These are phyloP conservation scores for Solanum sejunctum DNA, from an alignment of 257 asterid species.

Conservation along the genomic window DNA sequence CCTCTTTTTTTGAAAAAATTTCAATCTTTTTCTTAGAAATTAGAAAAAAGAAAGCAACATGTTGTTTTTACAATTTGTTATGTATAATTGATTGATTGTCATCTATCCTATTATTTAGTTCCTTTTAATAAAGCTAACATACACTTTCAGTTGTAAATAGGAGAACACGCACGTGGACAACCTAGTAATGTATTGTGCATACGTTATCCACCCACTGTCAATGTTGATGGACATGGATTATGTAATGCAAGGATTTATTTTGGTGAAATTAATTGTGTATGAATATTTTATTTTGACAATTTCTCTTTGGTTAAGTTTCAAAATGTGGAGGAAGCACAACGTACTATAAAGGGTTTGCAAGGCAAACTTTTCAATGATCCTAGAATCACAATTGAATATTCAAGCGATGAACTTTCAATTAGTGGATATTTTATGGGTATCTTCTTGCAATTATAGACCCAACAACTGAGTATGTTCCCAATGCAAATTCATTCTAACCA, in stretches of 20 bases:
- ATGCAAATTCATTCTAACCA: conserved; percentile 16
- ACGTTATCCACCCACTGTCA: conserved; percentile 67
- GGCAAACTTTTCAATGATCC: conserved; percentile 90
- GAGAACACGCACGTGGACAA: conserved; percentile 20
- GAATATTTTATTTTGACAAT: conserved; percentile 53
- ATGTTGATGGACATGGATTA: conserved; percentile 73
- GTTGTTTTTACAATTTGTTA: background rate
- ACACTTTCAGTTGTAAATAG: conserved; percentile 32
- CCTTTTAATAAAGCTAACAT: background rate
- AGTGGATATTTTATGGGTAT: too few species aligned
- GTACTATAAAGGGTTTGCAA: conserved; percentile 91
- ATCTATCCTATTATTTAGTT: background rate
- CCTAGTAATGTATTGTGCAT: conserved; percentile 62
- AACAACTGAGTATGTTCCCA: too few species aligned
- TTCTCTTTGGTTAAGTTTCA: conserved; percentile 78
- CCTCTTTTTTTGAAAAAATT: background rate
- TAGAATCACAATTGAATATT: conserved; percentile 50
- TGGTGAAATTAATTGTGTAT: conserved; percentile 87
- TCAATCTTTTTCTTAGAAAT: background rate
- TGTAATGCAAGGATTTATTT: conserved; percentile 85
- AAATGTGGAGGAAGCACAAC: conserved; percentile 87
- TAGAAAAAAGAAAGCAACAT: too few species aligned
- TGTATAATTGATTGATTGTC: background rate
- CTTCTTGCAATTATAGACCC: too few species aligned
- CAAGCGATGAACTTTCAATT: too few species aligned